phyloP scores from a whole-genome alignment of 2,329 filamentous ascomycete genomes.

The Monosporascus sp. region DNA sequence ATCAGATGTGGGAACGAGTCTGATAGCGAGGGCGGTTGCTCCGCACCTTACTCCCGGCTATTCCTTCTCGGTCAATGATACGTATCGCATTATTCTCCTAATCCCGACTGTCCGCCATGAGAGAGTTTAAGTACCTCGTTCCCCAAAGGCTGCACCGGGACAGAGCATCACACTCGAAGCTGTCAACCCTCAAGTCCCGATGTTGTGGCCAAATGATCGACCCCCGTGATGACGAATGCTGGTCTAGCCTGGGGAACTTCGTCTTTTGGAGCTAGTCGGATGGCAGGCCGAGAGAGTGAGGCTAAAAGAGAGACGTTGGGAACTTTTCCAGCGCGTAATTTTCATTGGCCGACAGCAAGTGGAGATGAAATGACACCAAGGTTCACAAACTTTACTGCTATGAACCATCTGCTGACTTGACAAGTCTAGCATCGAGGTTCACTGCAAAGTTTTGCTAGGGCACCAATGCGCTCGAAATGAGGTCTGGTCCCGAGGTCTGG shows the following conservation, averaged over 20 bases:
- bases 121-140: no score
- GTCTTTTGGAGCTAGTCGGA: neutral
- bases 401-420: neutral
- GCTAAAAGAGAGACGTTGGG: neutral
- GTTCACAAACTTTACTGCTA: neutral
- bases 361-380: neutral
- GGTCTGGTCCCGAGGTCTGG: no score
- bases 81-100: no score
- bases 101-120: no score
- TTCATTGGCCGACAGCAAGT: neutral
- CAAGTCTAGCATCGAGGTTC: neutral
- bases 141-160: no score
- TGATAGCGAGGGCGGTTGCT: no score
- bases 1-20: no score
- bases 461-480: no score
- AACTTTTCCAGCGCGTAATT: neutral
- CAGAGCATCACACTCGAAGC: no score
- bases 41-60: no score
- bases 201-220: neutral
- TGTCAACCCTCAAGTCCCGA: no score
- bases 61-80: no score
- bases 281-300: neutral
- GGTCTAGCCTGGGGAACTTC: neutral
- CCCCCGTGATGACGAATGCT: neutral
- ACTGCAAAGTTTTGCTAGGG: neutral